phyloP scores from a whole-genome alignment of 2,329 filamentous ascomycete species.

The Fusarium verticillioides region DNA sequence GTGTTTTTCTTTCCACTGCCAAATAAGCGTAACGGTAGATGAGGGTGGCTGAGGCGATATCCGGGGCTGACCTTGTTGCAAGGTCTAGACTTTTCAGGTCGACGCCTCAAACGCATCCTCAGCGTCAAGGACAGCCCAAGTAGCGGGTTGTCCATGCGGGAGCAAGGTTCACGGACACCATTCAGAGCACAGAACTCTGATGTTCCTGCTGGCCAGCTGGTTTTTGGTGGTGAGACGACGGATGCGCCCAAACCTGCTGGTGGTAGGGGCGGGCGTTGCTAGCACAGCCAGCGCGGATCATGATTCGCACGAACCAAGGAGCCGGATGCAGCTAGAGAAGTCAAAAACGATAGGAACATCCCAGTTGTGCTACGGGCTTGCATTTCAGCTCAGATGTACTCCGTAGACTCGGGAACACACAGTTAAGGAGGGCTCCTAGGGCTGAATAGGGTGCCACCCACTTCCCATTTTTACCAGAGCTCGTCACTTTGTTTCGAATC shows the following conservation, averaged over 20 bases:
- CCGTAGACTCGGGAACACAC: slow-evolving; percentile 9
- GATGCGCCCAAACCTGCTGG: slow-evolving; percentile 26
- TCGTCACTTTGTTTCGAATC: slow-evolving; percentile 13
- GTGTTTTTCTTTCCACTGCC: slow-evolving; percentile 19
- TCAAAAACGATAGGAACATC: slow-evolving; percentile 23
- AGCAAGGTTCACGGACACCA: slow-evolving; percentile 2
- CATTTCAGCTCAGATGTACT: slow-evolving; percentile 33
- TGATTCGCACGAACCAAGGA: slow-evolving; percentile 41
- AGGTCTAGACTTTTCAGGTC: slow-evolving; percentile 37
- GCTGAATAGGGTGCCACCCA: slow-evolving; percentile 39
- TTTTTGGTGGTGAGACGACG: slow-evolving; percentile 39
- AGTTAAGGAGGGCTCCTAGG: slow-evolving; percentile 28
- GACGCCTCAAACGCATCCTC: slow-evolving; percentile 34
- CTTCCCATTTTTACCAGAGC: background rate
- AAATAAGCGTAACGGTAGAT: slow-evolving; percentile 40
- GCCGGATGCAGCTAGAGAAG: slow-evolving; percentile 37
- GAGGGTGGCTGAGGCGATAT: slow-evolving; percentile 43
- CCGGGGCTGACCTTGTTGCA: slow-evolving; percentile 40
- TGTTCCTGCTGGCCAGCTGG: slow-evolving; percentile 31
- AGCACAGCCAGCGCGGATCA: slow-evolving; percentile 4
- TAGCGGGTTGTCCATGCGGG: background rate
- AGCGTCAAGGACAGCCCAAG: slow-evolving; percentile 16
- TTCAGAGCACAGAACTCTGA: slow-evolving; percentile 7
- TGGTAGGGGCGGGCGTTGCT: slow-evolving; percentile 36
- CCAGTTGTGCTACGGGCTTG: slow-evolving; percentile 36